Evolutionary conservation across 257 asterid genomes (phyloP).

Genomic region (Solanum paucissectum): DNA sequence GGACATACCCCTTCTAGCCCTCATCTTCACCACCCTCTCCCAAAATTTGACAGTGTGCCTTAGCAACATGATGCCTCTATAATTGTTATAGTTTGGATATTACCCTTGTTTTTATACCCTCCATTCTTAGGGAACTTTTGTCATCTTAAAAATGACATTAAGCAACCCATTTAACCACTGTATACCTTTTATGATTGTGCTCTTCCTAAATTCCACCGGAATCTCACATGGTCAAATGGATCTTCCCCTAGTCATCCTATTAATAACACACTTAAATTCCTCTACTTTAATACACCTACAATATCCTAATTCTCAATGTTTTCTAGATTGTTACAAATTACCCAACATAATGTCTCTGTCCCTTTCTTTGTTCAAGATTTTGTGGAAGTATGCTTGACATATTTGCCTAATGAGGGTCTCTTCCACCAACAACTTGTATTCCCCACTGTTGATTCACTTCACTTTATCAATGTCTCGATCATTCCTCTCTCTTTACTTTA

Average conservation of each 20-base stretch:
- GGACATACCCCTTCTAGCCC: background rate
- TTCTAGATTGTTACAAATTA: background rate
- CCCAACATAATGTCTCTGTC: background rate
- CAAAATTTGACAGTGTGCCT: background rate
- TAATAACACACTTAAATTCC: background rate
- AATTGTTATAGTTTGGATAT: background rate
- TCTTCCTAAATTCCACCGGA: background rate
- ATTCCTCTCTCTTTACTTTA: background rate
- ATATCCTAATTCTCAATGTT: background rate
- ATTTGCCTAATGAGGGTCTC: background rate
- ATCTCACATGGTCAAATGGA: background rate
- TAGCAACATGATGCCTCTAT: background rate
- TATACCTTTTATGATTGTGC: background rate
- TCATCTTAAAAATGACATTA: background rate
- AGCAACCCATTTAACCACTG: background rate
- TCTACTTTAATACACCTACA: background rate
- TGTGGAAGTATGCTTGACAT: background rate
- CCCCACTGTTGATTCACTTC: background rate
- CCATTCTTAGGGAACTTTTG: background rate
- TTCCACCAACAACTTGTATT: background rate
- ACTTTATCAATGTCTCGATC: background rate
- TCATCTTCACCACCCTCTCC: background rate
- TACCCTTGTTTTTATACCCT: background rate
- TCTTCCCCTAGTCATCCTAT: background rate
- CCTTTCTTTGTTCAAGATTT: background rate